Evolutionary conservation across 345 rosid genomes (phyloP), one percentile per base, ranked within the genome.

Genomic region (Dipteronia sinensis): DNA sequence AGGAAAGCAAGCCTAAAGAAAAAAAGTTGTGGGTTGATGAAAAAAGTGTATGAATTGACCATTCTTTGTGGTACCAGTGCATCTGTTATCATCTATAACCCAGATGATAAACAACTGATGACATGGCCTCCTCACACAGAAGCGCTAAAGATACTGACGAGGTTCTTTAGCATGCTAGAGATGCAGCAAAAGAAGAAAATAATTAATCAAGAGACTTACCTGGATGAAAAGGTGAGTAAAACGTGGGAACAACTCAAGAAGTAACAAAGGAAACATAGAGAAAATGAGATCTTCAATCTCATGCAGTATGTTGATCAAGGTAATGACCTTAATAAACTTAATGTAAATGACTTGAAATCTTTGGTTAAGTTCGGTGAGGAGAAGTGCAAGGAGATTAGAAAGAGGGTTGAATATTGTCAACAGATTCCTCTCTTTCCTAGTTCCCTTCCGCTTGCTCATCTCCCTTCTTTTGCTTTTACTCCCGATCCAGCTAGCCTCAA

Each of bases 1-100:
- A 80, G 89, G 34, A 87, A 73, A 83, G 86, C 85, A 16, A 81
- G 89, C 77, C 83, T 86, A 10, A 87, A 73, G 78, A 88, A 88
- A 75, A 86, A 85, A 65, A 80, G 82, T 69, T 7, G 12, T 10
- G 90, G 89, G 22, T 66, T 90, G 25, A 1, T 88, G 23, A 88
- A 86, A 59, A 90, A 88, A 75, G 89, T 87, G 68, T 74, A 79
- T 7, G 92, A 90, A 47, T 71, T 88, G 4, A 80, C 80, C 40
- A 84, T 76, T 6, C 72, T 88, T 0, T 90, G 89, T 40, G 90
- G 79, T 7, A 75, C 85, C 19, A 27, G 58, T 22, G 87, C 86
- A 12, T 84, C 79, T 55, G 73, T 59, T 1, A 61, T 88, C 13
- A 78, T 88, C 63, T 90, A 74, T 40, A 72, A 83, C 56, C 88